phyloP scores from a whole-genome alignment of 2,329 filamentous ascomycete genomes.

The Cordyceps farinosa region DNA sequence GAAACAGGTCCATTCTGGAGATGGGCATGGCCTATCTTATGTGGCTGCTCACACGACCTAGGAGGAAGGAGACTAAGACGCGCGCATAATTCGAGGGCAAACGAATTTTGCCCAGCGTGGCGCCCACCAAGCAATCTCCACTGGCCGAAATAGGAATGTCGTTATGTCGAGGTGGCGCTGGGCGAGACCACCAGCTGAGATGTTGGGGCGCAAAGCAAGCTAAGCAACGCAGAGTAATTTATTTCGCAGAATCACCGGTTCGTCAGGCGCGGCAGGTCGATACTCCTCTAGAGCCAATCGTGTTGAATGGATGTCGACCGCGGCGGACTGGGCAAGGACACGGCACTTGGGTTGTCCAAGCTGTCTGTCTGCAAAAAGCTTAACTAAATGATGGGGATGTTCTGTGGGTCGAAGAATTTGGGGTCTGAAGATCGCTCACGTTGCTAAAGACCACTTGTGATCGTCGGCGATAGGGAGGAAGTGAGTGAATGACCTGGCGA shows the following conservation, averaged over 20 bases:
- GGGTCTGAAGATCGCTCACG: neutral
- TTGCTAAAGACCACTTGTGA: neutral
- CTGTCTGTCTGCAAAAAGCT: neutral
- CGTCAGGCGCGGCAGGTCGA: too few species aligned
- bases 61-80: neutral
- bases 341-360: neutral
- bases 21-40: too few species aligned
- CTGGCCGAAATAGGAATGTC: constrained; percentile 7
- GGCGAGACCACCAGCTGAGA: neutral
- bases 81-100: neutral
- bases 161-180: neutral
- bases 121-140: neutral
- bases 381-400: neutral
- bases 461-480: neutral
- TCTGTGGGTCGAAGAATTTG: neutral
- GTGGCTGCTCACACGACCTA: neutral
- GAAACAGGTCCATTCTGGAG: too few species aligned
- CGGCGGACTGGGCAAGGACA: neutral
- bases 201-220: neutral
- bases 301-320: neutral
- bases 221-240: neutral
- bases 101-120: neutral
- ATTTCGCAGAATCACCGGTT: neutral
- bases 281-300: too few species aligned
- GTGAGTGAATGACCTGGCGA: neutral